Conservation (phyloP, 345 rosid genomes). For the Murraya koenigii region DNA sequence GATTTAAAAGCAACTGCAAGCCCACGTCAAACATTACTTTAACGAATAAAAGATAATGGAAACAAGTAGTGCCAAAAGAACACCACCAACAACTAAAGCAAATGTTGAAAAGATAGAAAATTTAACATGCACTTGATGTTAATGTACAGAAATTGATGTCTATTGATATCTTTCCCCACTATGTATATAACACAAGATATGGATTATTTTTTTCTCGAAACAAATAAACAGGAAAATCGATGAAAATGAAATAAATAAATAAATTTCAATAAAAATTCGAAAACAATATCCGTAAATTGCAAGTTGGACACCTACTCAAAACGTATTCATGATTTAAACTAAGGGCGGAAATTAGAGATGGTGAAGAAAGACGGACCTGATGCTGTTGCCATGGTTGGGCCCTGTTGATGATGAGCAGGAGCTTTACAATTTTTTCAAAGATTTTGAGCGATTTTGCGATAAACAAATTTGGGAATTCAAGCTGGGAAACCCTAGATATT, state of each 20-base stretch:
- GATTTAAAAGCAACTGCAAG: slow-evolving; percentile 63
- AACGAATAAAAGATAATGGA: not conserved
- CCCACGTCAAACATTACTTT: not conserved
- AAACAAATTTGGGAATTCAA: not conserved
- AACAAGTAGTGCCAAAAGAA: not conserved
- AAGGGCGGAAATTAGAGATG: not conserved
- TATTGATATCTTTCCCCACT: too few species aligned
- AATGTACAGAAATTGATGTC: too few species aligned
- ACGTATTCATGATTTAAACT: not conserved
- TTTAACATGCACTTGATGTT: not conserved
- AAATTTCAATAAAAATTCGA: not conserved
- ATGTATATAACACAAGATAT: too few species aligned
- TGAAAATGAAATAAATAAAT: not conserved
- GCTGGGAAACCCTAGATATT: not conserved
- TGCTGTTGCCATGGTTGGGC: slow-evolving; percentile 35
- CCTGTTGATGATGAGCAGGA: not conserved
- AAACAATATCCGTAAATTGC: not conserved
- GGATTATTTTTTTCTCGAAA: not conserved
- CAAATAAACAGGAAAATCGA: not conserved
- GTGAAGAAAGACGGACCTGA: slow-evolving; percentile 22
- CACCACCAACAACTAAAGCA: not conserved
- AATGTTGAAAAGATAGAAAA: not conserved
- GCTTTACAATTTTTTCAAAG: not conserved
- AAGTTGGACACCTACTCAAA: not conserved
- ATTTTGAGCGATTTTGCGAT: not conserved